phyloP scores from a whole-genome alignment of 179 eudicot genomes.

The Heliamphora pulchella region DNA sequence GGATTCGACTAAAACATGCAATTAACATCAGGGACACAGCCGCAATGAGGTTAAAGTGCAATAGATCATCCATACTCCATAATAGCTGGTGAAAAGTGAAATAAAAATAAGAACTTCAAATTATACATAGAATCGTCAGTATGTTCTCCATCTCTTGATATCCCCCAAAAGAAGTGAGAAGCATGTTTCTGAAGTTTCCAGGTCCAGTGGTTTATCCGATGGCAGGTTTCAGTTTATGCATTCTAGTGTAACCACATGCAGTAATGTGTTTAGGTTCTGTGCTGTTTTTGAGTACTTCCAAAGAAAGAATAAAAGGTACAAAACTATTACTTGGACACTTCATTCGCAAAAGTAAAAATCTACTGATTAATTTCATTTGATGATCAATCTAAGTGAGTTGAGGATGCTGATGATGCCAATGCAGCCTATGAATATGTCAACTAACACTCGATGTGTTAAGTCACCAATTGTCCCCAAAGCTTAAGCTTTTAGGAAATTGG shows the following conservation, averaged over 20 bases:
- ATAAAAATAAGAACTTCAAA: background rate
- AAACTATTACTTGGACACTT: too few species aligned
- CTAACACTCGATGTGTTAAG: too few species aligned
- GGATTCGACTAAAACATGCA: background rate
- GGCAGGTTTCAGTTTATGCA: background rate
- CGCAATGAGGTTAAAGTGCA: background rate
- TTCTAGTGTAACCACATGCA: too few species aligned
- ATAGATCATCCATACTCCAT: background rate
- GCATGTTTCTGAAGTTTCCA: background rate
- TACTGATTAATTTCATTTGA: background rate
- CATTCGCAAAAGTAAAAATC: background rate
- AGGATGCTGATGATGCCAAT: conserved; percentile 5
- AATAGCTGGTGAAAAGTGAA: background rate
- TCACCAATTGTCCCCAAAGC: too few species aligned
- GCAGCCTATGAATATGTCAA: background rate
- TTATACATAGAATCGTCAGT: background rate
- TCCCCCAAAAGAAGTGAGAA: background rate
- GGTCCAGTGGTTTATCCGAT: background rate
- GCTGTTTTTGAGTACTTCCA: background rate
- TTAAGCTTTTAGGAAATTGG: too few species aligned
- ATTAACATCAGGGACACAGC: background rate
- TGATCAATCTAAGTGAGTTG: background rate
- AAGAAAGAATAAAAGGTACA: too few species aligned
- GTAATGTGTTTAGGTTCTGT: too few species aligned
- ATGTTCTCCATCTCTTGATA: background rate